A percentile compares a stretch with the other conserved stretches of the same genome.
These are phyloP conservation scores for Phytophthora syringae DNA, from an alignment of 352 stramenopile species.

Conservation along the genomic window DNA sequence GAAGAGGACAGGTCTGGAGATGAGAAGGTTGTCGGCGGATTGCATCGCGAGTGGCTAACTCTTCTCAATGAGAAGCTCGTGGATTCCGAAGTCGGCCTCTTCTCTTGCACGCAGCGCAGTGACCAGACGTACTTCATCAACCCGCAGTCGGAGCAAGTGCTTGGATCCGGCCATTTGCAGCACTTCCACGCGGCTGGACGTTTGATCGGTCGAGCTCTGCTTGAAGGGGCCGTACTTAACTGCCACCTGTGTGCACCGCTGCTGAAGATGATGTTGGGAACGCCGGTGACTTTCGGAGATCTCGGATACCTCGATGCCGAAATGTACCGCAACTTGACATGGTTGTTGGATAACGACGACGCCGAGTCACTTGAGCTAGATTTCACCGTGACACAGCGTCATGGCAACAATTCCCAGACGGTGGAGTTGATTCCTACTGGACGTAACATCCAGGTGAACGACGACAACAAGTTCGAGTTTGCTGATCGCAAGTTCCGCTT, in stretches of 20 bases:
- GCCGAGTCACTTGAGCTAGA: constrained; percentile 57
- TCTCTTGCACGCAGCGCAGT: constrained; percentile 55
- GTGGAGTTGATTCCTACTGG: constrained; percentile 69
- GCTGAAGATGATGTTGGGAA: constrained; percentile 98
- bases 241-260: constrained; percentile 95
- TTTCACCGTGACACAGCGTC: constrained; percentile 60
- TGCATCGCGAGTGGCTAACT: constrained; percentile 86
- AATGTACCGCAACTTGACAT: constrained; percentile 62
- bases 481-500: constrained; percentile 95
- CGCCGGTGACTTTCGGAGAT: constrained; percentile 94
- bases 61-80: constrained; percentile 66
- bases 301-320: constrained; percentile 86
- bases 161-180: constrained; percentile 65
- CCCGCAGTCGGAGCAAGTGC: constrained; percentile 49
- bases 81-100: constrained; percentile 54
- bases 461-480: constrained; percentile 96
- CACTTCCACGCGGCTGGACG: constrained; percentile 63
- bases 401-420: constrained; percentile 17
- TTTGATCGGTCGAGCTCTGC: constrained; percentile 61
- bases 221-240: constrained; percentile 93
- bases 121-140: constrained; percentile 75
- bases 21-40: constrained; percentile 53
- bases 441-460: constrained; percentile 88
- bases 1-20: constrained; percentile 44
- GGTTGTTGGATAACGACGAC: constrained; percentile 66